A percentile compares a stretch with the other conserved stretches of the same genome.
These are phyloP conservation scores for Alternaria sp. DNA, from an alignment of 2,329 filamentous ascomycete genomes.

Conservation along the genomic window DNA sequence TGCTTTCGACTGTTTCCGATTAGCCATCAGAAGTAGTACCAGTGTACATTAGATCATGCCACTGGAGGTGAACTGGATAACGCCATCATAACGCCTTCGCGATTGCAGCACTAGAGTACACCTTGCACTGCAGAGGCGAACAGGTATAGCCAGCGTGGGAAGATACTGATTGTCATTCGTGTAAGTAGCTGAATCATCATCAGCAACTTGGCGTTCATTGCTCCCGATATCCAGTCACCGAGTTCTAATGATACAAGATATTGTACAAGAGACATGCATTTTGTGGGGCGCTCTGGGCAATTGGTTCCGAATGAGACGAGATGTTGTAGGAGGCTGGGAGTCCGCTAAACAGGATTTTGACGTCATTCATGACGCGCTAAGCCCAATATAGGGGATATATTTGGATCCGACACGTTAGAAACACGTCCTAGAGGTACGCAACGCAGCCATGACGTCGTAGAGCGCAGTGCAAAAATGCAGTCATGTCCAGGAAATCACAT, in stretches of 20 bases:
- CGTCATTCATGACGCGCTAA: not conserved
- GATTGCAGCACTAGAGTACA: no score
- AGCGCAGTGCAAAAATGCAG: not conserved
- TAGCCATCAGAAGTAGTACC: not conserved
- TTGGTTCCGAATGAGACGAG: not conserved
- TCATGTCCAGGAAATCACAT: not conserved
- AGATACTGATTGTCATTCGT: no score
- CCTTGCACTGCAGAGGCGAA: no score
- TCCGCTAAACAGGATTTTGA: not conserved
- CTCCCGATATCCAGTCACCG: not conserved
- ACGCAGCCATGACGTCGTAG: not conserved
- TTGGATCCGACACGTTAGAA: not conserved
- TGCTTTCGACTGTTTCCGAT: not conserved
- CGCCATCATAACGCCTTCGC: not conserved
- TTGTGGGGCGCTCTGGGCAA: no score
- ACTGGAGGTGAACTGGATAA: not conserved
- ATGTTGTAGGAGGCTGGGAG: not conserved
- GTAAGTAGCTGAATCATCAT: no score
- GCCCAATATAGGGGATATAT: not conserved
- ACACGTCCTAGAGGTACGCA: not conserved
- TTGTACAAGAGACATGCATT: not conserved
- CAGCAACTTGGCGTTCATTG: no score
- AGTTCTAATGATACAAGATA: fast-evolving
- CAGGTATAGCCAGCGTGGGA: no score
- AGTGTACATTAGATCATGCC: not conserved